Percentiles rank a stretch among this genome's conserved stretches.
Conservation (phyloP, 1,284 basidiomycete species). For the Melampsora larici-populina region DNA sequence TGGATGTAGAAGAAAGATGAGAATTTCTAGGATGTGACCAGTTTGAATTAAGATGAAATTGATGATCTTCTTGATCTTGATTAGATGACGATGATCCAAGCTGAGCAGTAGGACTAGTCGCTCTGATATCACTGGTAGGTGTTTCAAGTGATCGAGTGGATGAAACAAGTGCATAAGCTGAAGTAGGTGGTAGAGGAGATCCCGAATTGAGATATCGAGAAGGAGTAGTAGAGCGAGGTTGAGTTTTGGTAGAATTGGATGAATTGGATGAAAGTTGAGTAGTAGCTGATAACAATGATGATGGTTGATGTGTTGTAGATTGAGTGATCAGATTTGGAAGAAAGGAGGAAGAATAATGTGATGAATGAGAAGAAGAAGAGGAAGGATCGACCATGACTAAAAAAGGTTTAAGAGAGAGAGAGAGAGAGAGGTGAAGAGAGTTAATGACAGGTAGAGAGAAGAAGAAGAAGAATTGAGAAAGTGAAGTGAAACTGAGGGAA, state of each 20-base stretch:
- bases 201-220: neutral
- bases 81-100: constrained; percentile 1
- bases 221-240: constrained; percentile 5
- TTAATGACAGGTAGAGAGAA: neutral
- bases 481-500: neutral
- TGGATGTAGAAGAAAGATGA: neutral
- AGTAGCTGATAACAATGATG: neutral
- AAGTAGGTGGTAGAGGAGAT: constrained; percentile 4
- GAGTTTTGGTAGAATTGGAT: neutral
- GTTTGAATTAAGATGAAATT: neutral
- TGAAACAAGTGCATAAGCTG: constrained; percentile 7
- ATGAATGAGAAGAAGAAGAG: neutral
- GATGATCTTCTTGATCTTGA: constrained; percentile 2
- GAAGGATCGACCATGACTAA: neutral
- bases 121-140: constrained; percentile 36
- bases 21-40: neutral
- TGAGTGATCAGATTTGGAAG: neutral
- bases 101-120: constrained; percentile 22
- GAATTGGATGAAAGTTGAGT: neutral
- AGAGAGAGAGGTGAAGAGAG: neutral
- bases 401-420: neutral
- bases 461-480: neutral
- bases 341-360: neutral
- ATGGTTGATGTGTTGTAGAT: neutral
- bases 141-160: constrained; percentile 18